Percentiles rank a stretch among this genome's conserved stretches.
Evolutionary conservation across 129 eudicot genomes (phyloP).

Genomic region (sunflower (Helianthus annuus)): HanXRQr2.0-SUNRISE NC_035443.2:183809549-183810048

Average conservation of each 20-base stretch:
- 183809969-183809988: too few relatives aligned
- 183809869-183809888: background rate
- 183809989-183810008: too few relatives aligned
- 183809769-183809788: too few relatives aligned
- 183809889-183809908: background rate
- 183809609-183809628: background rate
- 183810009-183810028: too few relatives aligned
- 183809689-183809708: slow-evolving; percentile 84
- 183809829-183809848: slow-evolving; percentile 6
- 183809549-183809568: too few relatives aligned
- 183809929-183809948: too few relatives aligned
- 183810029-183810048: too few relatives aligned
- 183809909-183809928: background rate
- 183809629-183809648: slow-evolving; percentile 19
- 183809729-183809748: background rate
- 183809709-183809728: slow-evolving; percentile 22
- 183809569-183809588: too few relatives aligned
- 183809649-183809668: slow-evolving; percentile 98
- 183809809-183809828: too few relatives aligned
- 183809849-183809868: background rate
- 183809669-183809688: slow-evolving; percentile 98
- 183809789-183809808: too few relatives aligned
- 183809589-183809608: background rate
- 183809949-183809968: too few relatives aligned
- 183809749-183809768: slow-evolving; percentile 18